Base-by-base conservation (phyloP, 2,329 filamentous ascomycete genomes). In the Aureobasidium sp. region DNA sequence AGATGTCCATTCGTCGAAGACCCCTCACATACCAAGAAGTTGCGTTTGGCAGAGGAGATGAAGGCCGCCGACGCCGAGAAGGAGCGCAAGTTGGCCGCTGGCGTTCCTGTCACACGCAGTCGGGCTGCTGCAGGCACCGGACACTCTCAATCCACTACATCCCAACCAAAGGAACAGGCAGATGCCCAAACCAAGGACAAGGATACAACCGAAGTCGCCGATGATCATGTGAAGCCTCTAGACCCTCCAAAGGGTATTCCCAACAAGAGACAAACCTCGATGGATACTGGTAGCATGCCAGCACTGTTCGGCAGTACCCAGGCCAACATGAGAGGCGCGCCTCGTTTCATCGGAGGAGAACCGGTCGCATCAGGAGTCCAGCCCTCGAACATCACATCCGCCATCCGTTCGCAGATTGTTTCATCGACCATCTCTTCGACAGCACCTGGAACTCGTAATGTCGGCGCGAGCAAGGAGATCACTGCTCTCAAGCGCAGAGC, bases 1-100 rank as follows among this genome's bases (percentile, higher is more conserved):
- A 91, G 94, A 66, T 99, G 94, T 68, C 94, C 94, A 0, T 99
- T 99, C 73, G 84, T 99, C 16, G 91, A 97, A 69, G 93, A 97
- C 68, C 80, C 83, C 48, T 82, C 87, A 66, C 79, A 79, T 67
- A 80, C 71, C 69, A 82, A 77, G 73, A 82, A 76, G 63, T 69
- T 81, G 13, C 79, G 84, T 66, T 82, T 86, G 29, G 79, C 81
- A 63, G 82, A 85, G 58, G 76, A 78, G 55, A 78, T 79, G 63
- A 77, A 79, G 64, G 81, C 75, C 58, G 79, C 79, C 64, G 74
- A 70, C 13, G 73, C 77, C n/a, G 63, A 64, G 32, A 62, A 63
- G 21, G 65, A 69, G 41, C 67, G 69, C 44, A 67, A 68, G 64
- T 66, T 62, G 42, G 64, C 63, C 13, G 71, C 72, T 32, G 41